Evolutionary conservation across 2,329 filamentous ascomycete species (phyloP).

Genomic region (Talaromyces sp.): DNA sequence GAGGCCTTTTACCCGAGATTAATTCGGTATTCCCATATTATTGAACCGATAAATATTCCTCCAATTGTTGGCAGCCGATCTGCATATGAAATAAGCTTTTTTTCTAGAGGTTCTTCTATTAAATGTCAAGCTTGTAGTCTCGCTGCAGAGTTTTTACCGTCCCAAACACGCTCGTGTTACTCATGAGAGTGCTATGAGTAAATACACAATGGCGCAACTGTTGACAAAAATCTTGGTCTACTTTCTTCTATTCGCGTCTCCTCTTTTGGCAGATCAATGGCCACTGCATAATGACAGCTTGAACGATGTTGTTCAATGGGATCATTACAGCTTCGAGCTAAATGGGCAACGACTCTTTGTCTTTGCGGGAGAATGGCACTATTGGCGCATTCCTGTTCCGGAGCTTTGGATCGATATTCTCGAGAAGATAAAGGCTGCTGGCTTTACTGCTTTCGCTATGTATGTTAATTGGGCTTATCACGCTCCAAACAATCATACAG

Average conservation of each 20-base stretch:
- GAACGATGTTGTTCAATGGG: conserved; percentile 47
- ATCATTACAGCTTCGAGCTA: conserved; percentile 53
- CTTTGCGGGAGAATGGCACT: conserved; percentile 55
- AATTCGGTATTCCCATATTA: not conserved
- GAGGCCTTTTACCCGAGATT: not conserved
- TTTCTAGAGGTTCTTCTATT: not conserved
- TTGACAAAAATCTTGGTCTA: not conserved
- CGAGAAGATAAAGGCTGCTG: conserved; percentile 76
- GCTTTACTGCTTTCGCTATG: conserved; percentile 75
- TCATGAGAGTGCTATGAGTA: not conserved
- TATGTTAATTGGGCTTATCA: conserved; percentile 76
- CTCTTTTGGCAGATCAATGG: not conserved
- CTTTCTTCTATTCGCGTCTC: not conserved
- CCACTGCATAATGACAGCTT: conserved; percentile 1
- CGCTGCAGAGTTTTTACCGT: not conserved
- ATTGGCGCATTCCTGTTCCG: conserved; percentile 54
- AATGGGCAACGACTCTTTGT: conserved; percentile 52
- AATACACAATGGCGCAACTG: not conserved
- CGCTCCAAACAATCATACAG: conserved; percentile 33
- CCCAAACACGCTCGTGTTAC: not conserved
- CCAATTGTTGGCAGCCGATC: not conserved
- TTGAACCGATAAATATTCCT: not conserved
- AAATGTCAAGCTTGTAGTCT: not conserved
- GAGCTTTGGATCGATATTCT: conserved; percentile 68
- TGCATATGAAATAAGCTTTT: not conserved